These are phyloP conservation scores for Mrakia frigida DNA, from an alignment of 768 basidiomycete species.

Conservation along the genomic window DNA sequence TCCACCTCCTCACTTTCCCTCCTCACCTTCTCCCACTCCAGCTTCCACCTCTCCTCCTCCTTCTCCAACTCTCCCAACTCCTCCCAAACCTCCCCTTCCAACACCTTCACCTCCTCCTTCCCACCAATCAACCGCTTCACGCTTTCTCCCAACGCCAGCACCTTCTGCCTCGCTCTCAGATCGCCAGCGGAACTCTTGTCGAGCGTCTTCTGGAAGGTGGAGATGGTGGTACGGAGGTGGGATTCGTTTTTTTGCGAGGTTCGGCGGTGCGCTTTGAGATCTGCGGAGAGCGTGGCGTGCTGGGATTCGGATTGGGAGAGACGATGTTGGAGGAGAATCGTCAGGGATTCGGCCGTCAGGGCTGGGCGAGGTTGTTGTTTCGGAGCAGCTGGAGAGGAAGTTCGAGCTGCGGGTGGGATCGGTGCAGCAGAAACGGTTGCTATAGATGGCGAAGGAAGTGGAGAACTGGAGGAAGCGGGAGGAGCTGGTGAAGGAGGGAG, in stretches of 20 bases:
- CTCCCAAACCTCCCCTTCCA: slow-evolving; percentile 16
- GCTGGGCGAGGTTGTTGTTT: slow-evolving; percentile 1
- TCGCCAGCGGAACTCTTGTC: slow-evolving; percentile 74
- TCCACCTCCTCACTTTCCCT: slow-evolving; percentile 10
- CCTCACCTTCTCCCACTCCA: slow-evolving; percentile 20
- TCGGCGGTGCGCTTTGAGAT: slow-evolving; percentile 70
- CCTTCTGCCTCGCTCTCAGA: slow-evolving; percentile 75
- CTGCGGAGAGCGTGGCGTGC: slow-evolving; percentile 33
- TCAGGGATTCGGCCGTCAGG: slow-evolving; percentile 8
- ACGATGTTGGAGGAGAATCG: slow-evolving; percentile 1
- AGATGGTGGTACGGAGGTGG: slow-evolving; percentile 74
- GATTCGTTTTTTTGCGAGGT: slow-evolving; percentile 81
- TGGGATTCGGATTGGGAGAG: slow-evolving; percentile 23
- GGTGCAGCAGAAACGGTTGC: background rate
- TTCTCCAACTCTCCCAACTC: slow-evolving; percentile 19
- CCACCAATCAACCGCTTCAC: slow-evolving; percentile 54
- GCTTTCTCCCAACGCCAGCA: slow-evolving; percentile 80
- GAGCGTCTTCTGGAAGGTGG: slow-evolving; percentile 70
- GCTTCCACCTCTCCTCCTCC: slow-evolving; percentile 4
- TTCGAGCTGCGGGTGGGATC: background rate
- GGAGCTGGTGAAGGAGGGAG: background rate
- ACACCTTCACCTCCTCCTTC: slow-evolving; percentile 23
- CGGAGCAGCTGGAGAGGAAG: background rate
- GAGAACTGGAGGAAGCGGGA: background rate
- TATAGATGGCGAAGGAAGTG: background rate